These are phyloP conservation scores for Eragrostis curvula DNA, from an alignment of 176 grass and related monocot genomes.

Conservation along the genomic window DNA sequence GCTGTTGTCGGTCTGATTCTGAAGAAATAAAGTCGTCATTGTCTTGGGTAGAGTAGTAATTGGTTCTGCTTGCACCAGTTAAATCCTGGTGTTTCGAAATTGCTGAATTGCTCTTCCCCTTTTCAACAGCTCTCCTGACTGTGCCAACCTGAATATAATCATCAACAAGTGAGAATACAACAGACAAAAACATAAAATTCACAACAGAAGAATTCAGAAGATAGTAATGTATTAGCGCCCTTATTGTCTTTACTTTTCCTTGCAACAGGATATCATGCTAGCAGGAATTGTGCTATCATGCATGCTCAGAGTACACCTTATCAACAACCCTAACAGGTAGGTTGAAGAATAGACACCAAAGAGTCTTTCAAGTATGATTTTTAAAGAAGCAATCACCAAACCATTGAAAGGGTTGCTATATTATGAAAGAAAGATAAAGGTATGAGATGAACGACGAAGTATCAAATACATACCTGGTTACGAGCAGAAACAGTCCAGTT, in stretches of 20 bases:
- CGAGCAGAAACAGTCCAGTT: slow-evolving; percentile 78
- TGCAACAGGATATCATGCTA: slow-evolving; percentile 1
- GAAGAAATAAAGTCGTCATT: slow-evolving; percentile 90
- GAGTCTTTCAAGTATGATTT: background rate
- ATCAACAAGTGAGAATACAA: background rate
- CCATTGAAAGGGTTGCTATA: background rate
- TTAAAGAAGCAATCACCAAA: slow-evolving; percentile 1
- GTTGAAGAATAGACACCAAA: background rate
- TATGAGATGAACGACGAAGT: background rate
- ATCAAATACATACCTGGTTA: slow-evolving; percentile 63
- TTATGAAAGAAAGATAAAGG: background rate
- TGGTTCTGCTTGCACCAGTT: slow-evolving; percentile 57
- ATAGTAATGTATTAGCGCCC: slow-evolving; percentile 10
- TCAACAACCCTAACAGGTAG: background rate
- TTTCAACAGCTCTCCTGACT: slow-evolving; percentile 72
- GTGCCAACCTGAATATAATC: slow-evolving; percentile 55
- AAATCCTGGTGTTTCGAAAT: slow-evolving; percentile 57
- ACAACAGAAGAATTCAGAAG: background rate
- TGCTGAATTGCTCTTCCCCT: slow-evolving; percentile 66
- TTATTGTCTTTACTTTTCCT: background rate
- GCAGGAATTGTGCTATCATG: background rate
- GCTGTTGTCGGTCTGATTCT: slow-evolving; percentile 91
- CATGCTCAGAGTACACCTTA: slow-evolving; percentile 1
- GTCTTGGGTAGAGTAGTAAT: slow-evolving; percentile 56
- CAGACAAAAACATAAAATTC: background rate